These are phyloP conservation scores for Mallotus nudiflorus DNA, from an alignment of 345 rosid genomes.

Conservation along the genomic window DNA sequence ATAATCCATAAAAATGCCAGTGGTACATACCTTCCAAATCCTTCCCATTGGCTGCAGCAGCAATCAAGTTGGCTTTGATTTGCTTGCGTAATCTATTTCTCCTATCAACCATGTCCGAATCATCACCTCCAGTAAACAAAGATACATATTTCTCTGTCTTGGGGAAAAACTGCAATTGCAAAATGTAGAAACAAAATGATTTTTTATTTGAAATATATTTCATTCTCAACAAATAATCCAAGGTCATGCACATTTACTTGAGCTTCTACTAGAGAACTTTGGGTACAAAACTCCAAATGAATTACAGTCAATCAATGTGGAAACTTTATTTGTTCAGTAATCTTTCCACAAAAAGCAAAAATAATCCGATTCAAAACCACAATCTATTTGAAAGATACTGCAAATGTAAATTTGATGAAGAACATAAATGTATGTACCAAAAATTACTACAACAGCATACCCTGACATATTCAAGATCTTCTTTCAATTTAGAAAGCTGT, in stretches of 20 bases:
- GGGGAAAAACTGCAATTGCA: constrained; percentile 75
- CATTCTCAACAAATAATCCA: not conserved
- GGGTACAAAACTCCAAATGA: not conserved
- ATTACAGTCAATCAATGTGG: not conserved
- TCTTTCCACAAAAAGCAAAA: too few species aligned
- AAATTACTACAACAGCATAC: constrained; percentile 36
- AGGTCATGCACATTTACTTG: not conserved
- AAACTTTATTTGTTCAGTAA: not conserved
- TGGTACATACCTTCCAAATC: constrained; percentile 86
- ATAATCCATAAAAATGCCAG: not conserved
- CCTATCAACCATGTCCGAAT: constrained; percentile 57
- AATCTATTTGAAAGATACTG: too few species aligned
- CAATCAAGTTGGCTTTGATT: constrained; percentile 84
- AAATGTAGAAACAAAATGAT: constrained; percentile 1
- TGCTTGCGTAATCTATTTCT: constrained; percentile 90
- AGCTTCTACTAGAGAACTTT: not conserved
- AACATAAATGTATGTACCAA: too few species aligned
- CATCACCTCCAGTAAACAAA: constrained; percentile 80
- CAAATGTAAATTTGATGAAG: too few species aligned
- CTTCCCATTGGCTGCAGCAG: constrained; percentile 98
- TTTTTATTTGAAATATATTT: not conserved
- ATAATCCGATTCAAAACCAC: too few species aligned
- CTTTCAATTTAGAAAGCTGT: constrained; percentile 81
- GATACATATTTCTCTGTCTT: constrained; percentile 97
- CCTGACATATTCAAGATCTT: constrained; percentile 97